Evolutionary conservation across 108 stramenopile genomes (phyloP), one percentile per base, ranked within the genome.

Genomic region (Aureococcus anophagefferens): DNA sequence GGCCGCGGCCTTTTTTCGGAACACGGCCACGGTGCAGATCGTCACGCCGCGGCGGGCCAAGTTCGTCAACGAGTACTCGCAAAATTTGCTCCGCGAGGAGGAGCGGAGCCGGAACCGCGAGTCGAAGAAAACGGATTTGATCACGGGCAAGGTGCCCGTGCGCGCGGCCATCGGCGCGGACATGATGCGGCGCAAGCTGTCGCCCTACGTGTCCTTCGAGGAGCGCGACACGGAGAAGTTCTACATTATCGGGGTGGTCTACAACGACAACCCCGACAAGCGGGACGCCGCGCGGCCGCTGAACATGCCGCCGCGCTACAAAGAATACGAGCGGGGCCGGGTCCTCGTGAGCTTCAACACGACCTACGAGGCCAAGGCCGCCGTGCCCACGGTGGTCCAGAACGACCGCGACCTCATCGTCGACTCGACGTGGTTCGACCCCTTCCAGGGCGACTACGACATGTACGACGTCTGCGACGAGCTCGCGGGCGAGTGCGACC

Each of bases 271-370:
- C 36, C 71, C 66, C 9, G 9, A 44, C 40, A 44, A 13, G 40
- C 40, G 13, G n/a, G 59, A 82, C 16, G 40, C 28, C 16, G 75
- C 77, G 32, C 76, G 72, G 31, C 90, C 91, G 30, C 74, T 90
- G 71, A 93, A 93, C 72, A 66, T 93, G 67, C 91, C 91, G 4
- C 89, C 89, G 15, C 82, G 89, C 29, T 91, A 87, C 74, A 74
- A 75, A 30, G 83, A 65, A 25, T 87, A 84, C 35, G 85, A 84
- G 64, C 74, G 85, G 69, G 91, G 91, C 21, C 81, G 91, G 31
- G 87, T 90, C 35, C 79, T 93, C 9, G 62, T 89, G 5, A 70
- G 74, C 28, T 86, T 88, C 79, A 89, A 91, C 51, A 80, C 68
- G 14, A 83, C 86, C 29, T 64, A 66, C 21, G 67, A 77, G 62